These are phyloP conservation scores for Salix exigua DNA, from an alignment of 345 rosid species.

Conservation along the genomic window DNA sequence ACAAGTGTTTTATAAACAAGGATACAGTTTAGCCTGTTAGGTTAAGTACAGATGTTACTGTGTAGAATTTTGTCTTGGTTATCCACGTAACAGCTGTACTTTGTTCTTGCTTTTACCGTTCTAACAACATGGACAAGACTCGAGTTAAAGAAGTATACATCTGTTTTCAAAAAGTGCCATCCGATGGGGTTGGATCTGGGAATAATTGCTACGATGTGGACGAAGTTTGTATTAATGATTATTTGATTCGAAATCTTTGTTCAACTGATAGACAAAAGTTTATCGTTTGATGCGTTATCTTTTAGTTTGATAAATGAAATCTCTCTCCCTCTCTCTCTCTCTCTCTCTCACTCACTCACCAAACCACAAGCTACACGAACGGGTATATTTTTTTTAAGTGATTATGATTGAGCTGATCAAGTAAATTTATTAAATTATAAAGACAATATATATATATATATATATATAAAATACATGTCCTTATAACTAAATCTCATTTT, in stretches of 20 bases:
- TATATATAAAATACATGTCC: too few species aligned
- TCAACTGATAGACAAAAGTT: neutral
- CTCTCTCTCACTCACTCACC: neutral
- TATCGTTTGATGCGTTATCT: neutral
- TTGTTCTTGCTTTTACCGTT: neutral
- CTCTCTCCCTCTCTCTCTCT: neutral
- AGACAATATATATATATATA: too few species aligned
- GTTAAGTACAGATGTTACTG: neutral
- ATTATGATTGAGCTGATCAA: too few species aligned
- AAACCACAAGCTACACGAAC: neutral
- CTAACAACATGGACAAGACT: neutral
- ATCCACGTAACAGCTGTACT: neutral
- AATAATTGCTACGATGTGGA: conserved; percentile 4
- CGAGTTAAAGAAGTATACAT: neutral
- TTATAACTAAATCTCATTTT: too few species aligned
- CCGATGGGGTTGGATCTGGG: neutral
- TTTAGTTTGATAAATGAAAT: neutral
- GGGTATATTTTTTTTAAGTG: neutral
- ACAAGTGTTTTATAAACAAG: neutral
- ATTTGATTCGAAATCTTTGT: neutral
- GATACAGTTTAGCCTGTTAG: neutral
- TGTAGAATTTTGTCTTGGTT: neutral
- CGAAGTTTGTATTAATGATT: conserved; percentile 2
- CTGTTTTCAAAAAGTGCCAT: conserved; percentile 1
- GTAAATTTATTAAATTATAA: too few species aligned